Conservation (phyloP, 352 stramenopile genomes). For the Globisporangium polare region DNA sequence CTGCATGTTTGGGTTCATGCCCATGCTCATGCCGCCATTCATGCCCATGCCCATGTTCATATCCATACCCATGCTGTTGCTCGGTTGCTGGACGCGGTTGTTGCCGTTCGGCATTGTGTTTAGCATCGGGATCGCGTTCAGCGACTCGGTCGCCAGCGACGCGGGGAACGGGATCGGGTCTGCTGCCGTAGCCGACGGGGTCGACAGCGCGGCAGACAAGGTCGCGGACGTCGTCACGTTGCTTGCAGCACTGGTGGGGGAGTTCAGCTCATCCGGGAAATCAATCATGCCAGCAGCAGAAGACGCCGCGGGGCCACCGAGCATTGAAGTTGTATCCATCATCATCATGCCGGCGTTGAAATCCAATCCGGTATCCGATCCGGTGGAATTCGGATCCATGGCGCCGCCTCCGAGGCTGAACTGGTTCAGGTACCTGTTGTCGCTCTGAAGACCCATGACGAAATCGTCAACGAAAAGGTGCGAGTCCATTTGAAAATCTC, state of each 20-base stretch:
- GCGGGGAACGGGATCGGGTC: slow-evolving; percentile 79
- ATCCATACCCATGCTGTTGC: slow-evolving; percentile 19
- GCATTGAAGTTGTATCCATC: slow-evolving; percentile 43
- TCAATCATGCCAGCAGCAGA: slow-evolving; percentile 65
- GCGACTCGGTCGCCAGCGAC: slow-evolving; percentile 57
- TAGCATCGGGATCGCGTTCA: slow-evolving; percentile 26
- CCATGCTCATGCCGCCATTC: slow-evolving; percentile 28
- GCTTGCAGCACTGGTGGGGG: slow-evolving; percentile 31
- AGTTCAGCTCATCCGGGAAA: slow-evolving; percentile 86
- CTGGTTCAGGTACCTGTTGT: slow-evolving; percentile 76
- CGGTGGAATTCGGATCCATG: slow-evolving; percentile 37
- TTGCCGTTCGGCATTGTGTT: slow-evolving; percentile 20
- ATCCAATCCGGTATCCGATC: slow-evolving; percentile 56
- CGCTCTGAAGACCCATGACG: slow-evolving; percentile 50
- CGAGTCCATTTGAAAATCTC: slow-evolving; percentile 49
- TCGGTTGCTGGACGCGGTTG: background rate
- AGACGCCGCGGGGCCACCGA: slow-evolving; percentile 20
- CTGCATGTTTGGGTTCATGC: slow-evolving; percentile 44
- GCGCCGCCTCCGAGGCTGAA: slow-evolving; percentile 46
- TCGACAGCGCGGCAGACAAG: slow-evolving; percentile 26
- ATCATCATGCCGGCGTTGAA: slow-evolving; percentile 75
- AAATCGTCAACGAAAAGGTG: slow-evolving; percentile 78
- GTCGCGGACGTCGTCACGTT: slow-evolving; percentile 24
- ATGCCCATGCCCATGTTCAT: slow-evolving; percentile 49
- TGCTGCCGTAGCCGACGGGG: slow-evolving; percentile 25